Percentiles rank a stretch among this genome's conserved stretches.
These are phyloP conservation scores for Termitomyces bulborhizus DNA, from an alignment of 768 basidiomycete species.

Conservation along the genomic window DNA sequence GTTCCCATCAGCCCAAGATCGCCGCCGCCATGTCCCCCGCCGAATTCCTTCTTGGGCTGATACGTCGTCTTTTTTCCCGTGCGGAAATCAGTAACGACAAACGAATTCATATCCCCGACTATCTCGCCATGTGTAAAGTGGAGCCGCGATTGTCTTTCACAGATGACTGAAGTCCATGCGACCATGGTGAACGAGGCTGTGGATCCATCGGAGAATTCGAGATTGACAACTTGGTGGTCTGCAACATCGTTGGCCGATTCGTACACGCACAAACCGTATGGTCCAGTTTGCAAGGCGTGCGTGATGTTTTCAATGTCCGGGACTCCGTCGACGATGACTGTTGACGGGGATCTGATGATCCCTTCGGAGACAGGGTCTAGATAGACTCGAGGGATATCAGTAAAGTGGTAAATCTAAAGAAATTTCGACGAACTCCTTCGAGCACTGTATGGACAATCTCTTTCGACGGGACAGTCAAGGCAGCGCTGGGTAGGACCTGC, in stretches of 20 bases:
- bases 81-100: slow-evolving; percentile 75
- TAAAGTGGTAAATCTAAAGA: background rate
- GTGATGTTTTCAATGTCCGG: slow-evolving; percentile 86
- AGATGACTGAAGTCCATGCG: slow-evolving; percentile 71
- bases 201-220: slow-evolving; percentile 76
- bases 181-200: slow-evolving; percentile 90
- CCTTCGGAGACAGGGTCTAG: slow-evolving; percentile 63
- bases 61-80: slow-evolving; percentile 38
- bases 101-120: slow-evolving; percentile 75
- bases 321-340: slow-evolving; percentile 67
- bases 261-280: slow-evolving; percentile 83
- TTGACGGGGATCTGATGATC: slow-evolving; percentile 56
- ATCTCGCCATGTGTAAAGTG: slow-evolving; percentile 88
- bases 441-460: slow-evolving; percentile 78
- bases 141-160: slow-evolving; percentile 74
- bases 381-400: slow-evolving; percentile 51
- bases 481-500: slow-evolving; percentile 71
- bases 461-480: slow-evolving; percentile 67
- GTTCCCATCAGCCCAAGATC: slow-evolving; percentile 70
- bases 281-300: slow-evolving; percentile 58
- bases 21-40: slow-evolving; percentile 80
- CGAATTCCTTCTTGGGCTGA: slow-evolving; percentile 42
- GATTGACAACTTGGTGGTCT: slow-evolving; percentile 87
- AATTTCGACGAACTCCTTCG: slow-evolving; percentile 57
- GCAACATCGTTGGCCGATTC: slow-evolving; percentile 83